A percentile compares a stretch with the other conserved stretches of the same genome.
Conservation (phyloP, 176 grass and related monocot genomes). For the Pharus latifolius region DNA sequence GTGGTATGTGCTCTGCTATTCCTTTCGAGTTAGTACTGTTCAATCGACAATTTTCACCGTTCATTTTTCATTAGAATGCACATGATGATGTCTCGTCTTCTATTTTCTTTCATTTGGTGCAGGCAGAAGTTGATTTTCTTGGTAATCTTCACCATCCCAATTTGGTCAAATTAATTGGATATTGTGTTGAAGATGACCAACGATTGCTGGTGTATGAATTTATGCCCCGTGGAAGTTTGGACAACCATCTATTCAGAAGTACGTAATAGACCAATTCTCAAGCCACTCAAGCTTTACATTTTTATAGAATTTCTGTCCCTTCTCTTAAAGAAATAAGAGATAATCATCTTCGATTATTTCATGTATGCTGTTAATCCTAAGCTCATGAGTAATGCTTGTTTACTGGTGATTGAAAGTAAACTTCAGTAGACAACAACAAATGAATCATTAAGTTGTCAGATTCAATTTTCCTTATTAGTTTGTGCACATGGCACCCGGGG, state of each 20-base stretch:
- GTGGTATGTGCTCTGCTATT: slow-evolving; percentile 40
- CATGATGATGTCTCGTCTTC: not conserved
- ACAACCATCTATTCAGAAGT: slow-evolving; percentile 90
- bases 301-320: not conserved
- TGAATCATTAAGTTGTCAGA: no score
- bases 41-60: not conserved
- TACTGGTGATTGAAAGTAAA: no score
- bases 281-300: not conserved
- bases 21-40: not conserved
- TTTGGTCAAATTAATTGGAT: slow-evolving; percentile 72
- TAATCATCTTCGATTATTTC: not conserved
- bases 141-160: slow-evolving; percentile 72
- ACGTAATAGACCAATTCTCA: slow-evolving; percentile 21
- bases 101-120: not conserved
- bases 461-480: no score
- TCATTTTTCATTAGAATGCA: not conserved
- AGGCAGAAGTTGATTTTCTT: slow-evolving; percentile 89
- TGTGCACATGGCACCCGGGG: no score
- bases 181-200: slow-evolving; percentile 90
- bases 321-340: not conserved
- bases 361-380: not conserved
- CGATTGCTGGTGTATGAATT: slow-evolving; percentile 85
- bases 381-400: no score
- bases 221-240: slow-evolving; percentile 81
- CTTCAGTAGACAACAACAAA: no score